These are phyloP conservation scores for Erodium chrysanthum DNA, from an alignment of 441 rosid species.

Conservation along the genomic window DNA sequence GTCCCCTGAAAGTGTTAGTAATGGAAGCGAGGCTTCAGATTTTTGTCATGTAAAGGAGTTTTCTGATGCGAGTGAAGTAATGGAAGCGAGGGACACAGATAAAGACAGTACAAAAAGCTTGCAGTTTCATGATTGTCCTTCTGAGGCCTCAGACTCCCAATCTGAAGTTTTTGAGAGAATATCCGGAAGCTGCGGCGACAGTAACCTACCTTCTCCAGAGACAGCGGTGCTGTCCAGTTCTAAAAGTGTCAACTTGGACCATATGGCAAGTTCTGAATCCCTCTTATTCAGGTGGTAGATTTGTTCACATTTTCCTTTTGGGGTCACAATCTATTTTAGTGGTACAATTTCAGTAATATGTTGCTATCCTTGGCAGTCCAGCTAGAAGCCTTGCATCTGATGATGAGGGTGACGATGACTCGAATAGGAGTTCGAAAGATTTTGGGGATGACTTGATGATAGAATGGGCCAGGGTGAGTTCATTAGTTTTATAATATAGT, in stretches of 20 bases:
- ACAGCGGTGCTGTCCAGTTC: slow-evolving; percentile 27
- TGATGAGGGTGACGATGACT: slow-evolving; percentile 42
- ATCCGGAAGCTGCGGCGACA: slow-evolving; percentile 41
- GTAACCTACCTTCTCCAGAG: slow-evolving; percentile 60
- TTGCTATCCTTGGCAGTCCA: slow-evolving; percentile 70
- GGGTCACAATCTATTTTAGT: background rate
- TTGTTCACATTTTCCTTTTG: slow-evolving; percentile 7
- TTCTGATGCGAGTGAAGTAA: background rate
- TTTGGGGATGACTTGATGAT: slow-evolving; percentile 58
- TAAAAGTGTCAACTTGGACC: slow-evolving; percentile 40
- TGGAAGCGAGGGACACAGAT: slow-evolving; percentile 36
- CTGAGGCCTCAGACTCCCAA: slow-evolving; percentile 54
- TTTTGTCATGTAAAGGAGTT: slow-evolving; percentile 19
- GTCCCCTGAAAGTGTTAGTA: slow-evolving; percentile 52
- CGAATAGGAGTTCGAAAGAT: slow-evolving; percentile 40
- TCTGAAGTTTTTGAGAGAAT: slow-evolving; percentile 45
- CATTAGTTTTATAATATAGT: slow-evolving; percentile 29
- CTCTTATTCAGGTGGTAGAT: slow-evolving; percentile 55
- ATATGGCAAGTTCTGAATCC: slow-evolving; percentile 58
- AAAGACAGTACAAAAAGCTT: slow-evolving; percentile 41
- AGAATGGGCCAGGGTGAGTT: slow-evolving; percentile 82
- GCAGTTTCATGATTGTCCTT: slow-evolving; percentile 49
- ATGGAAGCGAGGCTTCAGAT: slow-evolving; percentile 72
- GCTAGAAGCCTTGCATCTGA: slow-evolving; percentile 62
- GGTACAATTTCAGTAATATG: background rate